Evolutionary conservation across 345 rosid genomes (phyloP), one percentile per base, ranked within the genome.

Genomic region (Salix brachista): DNA sequence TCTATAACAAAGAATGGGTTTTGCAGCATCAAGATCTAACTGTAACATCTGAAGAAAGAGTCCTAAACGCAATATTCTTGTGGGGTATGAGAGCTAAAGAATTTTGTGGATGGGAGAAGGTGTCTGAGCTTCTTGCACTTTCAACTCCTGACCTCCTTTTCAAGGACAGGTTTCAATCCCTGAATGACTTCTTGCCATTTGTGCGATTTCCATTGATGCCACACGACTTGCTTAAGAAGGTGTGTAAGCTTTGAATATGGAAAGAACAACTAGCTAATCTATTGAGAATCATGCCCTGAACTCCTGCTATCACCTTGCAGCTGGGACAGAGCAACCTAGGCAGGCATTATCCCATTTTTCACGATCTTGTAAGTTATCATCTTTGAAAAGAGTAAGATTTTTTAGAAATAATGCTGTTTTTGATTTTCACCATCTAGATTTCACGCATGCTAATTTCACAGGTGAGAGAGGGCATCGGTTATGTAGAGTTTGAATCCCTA

Each of bases 11-110:
- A 65, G 62, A 23, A 28, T 86, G 71, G 78, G 75, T 77, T 84
- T 86, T 83, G 88, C 97, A 92, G 97, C 97, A 90, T 84, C 91
- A 89, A 73, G 97, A 94, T 82, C 83, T 96, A 77, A 94, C 97
- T 2, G 97, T 94, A 80, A 96, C 95, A 75, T 91, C 97, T 12
- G 97, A 96, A 80, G 99, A 94, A 80, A 90, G 89, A 84, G 88
- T 94, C 85, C 90, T 96, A 62, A 84, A 89, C 88, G 95, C 97
- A 82, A 91, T 94, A 77, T 79, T 96, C 75, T 90, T 89, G 96
- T 96, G 99, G 98, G 83, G 89, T 91, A 85, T 88, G 85, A 85
- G 91, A 79, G 88, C 94, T 75, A 85, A 84, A 83, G 91, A 86
- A 72, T 81, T 78, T 26, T 84, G 67, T 73, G 87, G 92, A 74